These are phyloP conservation scores for Diplocarpon rosae DNA, from an alignment of 2,329 filamentous ascomycete species.

Conservation along the genomic window DNA sequence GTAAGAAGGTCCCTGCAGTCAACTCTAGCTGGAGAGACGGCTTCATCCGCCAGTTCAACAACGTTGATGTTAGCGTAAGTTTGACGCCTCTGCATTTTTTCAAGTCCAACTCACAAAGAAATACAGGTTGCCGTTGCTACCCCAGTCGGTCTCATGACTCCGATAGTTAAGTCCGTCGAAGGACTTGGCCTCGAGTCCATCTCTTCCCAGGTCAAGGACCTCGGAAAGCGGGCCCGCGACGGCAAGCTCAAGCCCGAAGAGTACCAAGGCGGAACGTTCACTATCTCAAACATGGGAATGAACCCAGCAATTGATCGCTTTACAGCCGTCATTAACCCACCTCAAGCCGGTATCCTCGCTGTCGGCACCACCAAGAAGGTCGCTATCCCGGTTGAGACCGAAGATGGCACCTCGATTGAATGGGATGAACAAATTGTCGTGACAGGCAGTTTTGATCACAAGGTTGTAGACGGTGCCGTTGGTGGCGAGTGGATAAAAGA, in stretches of 20 bases:
- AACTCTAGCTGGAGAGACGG: conserved; percentile 93
- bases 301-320: conserved; percentile 93
- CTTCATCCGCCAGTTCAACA: conserved; percentile 85
- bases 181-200: conserved; percentile 79
- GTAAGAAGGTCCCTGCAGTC: conserved; percentile 85
- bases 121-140: conserved; percentile 46
- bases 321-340: conserved; percentile 98
- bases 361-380: conserved; percentile 96
- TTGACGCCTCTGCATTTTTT: not conserved
- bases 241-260: conserved; percentile 99
- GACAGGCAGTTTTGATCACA: conserved; percentile 96
- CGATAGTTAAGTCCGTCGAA: conserved; percentile 86
- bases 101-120: not conserved
- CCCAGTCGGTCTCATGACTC: conserved; percentile 88
- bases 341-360: conserved; percentile 88
- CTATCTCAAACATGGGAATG: conserved; percentile 99
- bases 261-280: conserved; percentile 98
- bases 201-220: conserved; percentile 83
- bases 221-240: conserved; percentile 90
- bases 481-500: conserved; percentile 95
- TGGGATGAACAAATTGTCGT: conserved; percentile 98
- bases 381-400: conserved; percentile 72
- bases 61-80: conserved; percentile 90
- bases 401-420: conserved; percentile 67
- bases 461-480: conserved; percentile 92